Base-by-base conservation (phyloP, 352 stramenopile species). In the Phytopythium kandeliae region DNA sequence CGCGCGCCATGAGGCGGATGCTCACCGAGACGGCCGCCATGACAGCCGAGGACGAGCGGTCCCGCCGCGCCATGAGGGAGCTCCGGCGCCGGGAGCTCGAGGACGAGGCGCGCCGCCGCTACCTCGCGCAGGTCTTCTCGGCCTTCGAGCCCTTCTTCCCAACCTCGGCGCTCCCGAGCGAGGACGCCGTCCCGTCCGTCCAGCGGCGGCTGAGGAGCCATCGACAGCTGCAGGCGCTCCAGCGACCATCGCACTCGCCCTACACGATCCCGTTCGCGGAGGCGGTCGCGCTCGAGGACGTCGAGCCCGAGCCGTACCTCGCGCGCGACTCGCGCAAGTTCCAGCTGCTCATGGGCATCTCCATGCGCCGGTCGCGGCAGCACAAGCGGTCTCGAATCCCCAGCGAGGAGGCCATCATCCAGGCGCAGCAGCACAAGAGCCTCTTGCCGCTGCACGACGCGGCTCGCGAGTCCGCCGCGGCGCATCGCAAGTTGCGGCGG, bases 71-170 rank as follows among this genome's bases (percentile, higher is more conserved):
- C 17, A 51, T 63, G 22, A 57, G 64, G 13, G 57, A 83, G 28
- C 56, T 64, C 11, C 49, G 57, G 13, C 37, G 62, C 17, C 49
- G 52, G 15, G 68, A 88, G 13, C 38, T 34, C 17, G 49, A 68
- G 19, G 58, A 68, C 17, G 52, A 45, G 22, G 57, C 49, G 38
- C 62, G 70, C 9, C 58, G 56, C 11, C 9, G 48, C 7, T 74
- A 70, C 25, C 52, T 87, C 13, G 67, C 57, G 0, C 76, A 84
- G 38, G 45, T 90, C 11, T 88, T 88, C 51, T 64, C 64, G 11
- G 66, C 74, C 24, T 78, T 85, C 37, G 57, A 71, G 35, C 74
- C 79, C 21, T 85, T 74, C 53, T 90, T 82, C 34, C 42, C 62
- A 0, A 48, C 47, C 24, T 82, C 76, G 1, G 57, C 51, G 22